Conservation (phyloP, 228 moss, liverwort and hornwort species). For the Sphagnum fallax region DNA sequence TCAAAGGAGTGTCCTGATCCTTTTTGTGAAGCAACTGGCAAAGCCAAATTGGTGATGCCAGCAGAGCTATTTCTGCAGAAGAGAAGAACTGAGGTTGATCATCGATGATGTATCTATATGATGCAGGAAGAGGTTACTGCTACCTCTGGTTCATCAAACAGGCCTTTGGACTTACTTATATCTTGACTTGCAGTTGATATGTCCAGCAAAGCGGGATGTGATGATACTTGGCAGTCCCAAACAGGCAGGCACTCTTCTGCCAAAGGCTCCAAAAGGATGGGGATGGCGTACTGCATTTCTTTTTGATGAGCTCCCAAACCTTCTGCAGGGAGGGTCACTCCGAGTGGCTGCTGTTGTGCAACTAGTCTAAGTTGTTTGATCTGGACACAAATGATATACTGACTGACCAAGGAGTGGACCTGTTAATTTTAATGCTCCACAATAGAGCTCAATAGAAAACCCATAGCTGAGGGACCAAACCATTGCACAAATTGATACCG, state of each 20-base stretch:
- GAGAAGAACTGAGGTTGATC: no score
- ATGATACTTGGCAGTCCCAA: slow-evolving; percentile 47
- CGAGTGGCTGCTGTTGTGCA: slow-evolving; percentile 55
- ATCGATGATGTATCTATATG: neutral
- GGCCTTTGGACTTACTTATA: neutral
- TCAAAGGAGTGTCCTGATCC: no score
- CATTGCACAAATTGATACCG: no score
- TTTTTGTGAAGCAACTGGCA: no score
- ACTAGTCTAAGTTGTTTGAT: slow-evolving; percentile 16
- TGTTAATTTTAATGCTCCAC: no score
- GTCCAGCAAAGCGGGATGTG: slow-evolving; percentile 53
- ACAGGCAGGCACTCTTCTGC: slow-evolving; percentile 49
- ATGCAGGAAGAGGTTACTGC: neutral
- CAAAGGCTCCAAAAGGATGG: slow-evolving; percentile 61
- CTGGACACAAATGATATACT: no score
- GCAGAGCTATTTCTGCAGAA: no score
- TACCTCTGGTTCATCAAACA: neutral
- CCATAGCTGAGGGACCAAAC: no score
- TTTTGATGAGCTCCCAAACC: slow-evolving; percentile 48
- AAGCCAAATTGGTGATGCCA: no score
- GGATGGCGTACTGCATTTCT: slow-evolving; percentile 61
- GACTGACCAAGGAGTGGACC: no score
- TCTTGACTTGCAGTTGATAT: slow-evolving; percentile 35
- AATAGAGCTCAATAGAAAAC: no score
- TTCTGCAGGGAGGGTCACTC: slow-evolving; percentile 49